Conservation (phyloP, 139 green algal genomes). For the Closterium sp. region DNA sequence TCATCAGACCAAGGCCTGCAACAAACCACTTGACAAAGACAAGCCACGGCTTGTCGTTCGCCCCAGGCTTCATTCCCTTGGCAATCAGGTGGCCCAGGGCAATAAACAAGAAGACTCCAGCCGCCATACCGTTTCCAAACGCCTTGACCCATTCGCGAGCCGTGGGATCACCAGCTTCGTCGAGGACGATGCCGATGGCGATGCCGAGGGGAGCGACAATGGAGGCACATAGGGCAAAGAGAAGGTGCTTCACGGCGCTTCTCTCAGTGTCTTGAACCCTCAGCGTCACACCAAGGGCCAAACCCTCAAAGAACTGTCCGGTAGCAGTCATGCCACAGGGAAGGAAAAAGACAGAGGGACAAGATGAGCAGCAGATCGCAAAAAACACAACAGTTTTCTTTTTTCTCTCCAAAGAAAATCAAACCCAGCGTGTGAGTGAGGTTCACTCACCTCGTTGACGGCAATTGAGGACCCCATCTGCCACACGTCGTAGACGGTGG, state of each 20-base stretch:
- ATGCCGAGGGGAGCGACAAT: slow-evolving; percentile 12
- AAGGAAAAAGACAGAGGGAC: background rate
- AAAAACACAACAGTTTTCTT: no score
- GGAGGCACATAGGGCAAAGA: background rate
- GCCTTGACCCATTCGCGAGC: background rate
- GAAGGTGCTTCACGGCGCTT: background rate
- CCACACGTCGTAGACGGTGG: slow-evolving; percentile 8
- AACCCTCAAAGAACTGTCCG: slow-evolving; percentile 24
- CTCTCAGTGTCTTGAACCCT: background rate
- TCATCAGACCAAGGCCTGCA: background rate
- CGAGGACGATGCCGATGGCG: slow-evolving; percentile 25
- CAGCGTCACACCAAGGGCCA: slow-evolving; percentile 26
- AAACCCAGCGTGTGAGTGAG: background rate
- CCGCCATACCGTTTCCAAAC: slow-evolving; percentile 23
- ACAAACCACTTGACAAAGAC: slow-evolving; percentile 4
- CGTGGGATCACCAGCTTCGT: background rate
- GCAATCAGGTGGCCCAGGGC: slow-evolving; percentile 1
- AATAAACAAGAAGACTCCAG: slow-evolving; percentile 35
- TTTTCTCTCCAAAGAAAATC: no score
- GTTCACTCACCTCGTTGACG: slow-evolving; percentile 4
- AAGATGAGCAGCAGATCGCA: no score
- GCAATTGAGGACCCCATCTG: slow-evolving; percentile 2
- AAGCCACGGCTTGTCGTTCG: background rate
- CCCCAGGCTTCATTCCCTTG: slow-evolving; percentile 14
- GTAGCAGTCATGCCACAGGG: background rate